Conservation (phyloP, 2,329 filamentous ascomycete genomes). For the Diplodia scrobiculata region DNA sequence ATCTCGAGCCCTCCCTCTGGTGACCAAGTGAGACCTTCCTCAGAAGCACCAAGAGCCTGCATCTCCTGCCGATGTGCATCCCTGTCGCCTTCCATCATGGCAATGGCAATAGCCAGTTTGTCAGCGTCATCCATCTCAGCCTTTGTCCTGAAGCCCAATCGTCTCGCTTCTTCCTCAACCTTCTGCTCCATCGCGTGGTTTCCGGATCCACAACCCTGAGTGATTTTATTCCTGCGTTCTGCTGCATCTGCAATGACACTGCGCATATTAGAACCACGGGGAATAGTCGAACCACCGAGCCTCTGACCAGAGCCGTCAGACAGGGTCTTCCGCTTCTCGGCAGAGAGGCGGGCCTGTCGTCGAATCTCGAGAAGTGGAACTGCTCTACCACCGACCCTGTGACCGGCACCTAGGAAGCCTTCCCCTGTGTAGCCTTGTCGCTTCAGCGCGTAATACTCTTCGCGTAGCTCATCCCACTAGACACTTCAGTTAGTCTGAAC, state of each 20-base stretch:
- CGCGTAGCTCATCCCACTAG: constrained; percentile 79
- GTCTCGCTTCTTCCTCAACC: constrained; percentile 64
- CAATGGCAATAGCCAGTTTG: constrained; percentile 80
- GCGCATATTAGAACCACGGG: constrained; percentile 68
- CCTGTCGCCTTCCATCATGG: constrained; percentile 81
- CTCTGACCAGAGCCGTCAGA: constrained; percentile 67
- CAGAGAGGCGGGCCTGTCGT: constrained; percentile 70
- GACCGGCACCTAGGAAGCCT: constrained; percentile 77
- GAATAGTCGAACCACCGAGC: constrained; percentile 65
- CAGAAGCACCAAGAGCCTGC: constrained; percentile 53
- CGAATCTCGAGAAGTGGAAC: constrained; percentile 72
- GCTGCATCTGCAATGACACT: constrained; percentile 71
- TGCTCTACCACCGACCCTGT: constrained; percentile 67
- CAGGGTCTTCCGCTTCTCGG: constrained; percentile 66
- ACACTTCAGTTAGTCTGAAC: neutral
- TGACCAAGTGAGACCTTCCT: constrained; percentile 43
- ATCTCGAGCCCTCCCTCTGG: constrained; percentile 43
- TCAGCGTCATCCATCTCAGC: constrained; percentile 89
- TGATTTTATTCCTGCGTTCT: constrained; percentile 64
- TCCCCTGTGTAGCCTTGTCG: constrained; percentile 88
- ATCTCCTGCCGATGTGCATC: constrained; percentile 59
- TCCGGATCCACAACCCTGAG: constrained; percentile 74
- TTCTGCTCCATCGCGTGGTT: constrained; percentile 68
- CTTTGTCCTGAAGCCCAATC: constrained; percentile 73
- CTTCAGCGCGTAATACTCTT: constrained; percentile 75